A percentile compares a stretch with the other conserved stretches of the same genome.
Evolutionary conservation across 129 eudicot species (phyloP).

Genomic region (Arctium minus): DNA sequence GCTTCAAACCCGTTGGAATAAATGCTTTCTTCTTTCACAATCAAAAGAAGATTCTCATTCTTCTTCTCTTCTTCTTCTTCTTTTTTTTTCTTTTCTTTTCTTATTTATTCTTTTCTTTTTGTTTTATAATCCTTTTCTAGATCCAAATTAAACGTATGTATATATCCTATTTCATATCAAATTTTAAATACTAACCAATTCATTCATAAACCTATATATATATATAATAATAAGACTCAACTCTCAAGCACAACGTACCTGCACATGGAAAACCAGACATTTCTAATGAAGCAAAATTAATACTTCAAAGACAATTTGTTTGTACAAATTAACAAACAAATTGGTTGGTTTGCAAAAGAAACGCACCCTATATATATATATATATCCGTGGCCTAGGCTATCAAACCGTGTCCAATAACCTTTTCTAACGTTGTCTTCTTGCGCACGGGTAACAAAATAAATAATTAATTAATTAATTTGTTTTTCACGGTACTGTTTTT

Average conservation of each 20-base stretch:
- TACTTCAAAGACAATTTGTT: no score
- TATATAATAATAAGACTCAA: no score
- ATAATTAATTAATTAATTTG: no score
- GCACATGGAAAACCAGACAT: no score
- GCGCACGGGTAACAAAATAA: neutral
- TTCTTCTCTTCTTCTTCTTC: slow-evolving; percentile 1
- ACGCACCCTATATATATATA: no score
- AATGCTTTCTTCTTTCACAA: slow-evolving; percentile 82
- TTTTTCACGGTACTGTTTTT: neutral
- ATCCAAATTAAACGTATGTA: neutral
- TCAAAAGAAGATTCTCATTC: slow-evolving; percentile 75
- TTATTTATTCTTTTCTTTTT: neutral
- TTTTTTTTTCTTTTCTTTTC: neutral
- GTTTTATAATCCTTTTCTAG: slow-evolving; percentile 2
- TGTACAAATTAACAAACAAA: no score
- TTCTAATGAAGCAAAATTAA: no score
- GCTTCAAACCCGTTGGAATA: slow-evolving; percentile 48
- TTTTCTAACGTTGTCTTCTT: neutral
- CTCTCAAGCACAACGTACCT: no score
- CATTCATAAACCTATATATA: neutral
- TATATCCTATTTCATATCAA: neutral
- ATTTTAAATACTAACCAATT: neutral
- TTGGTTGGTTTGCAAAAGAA: no score
- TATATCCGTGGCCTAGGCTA: neutral
- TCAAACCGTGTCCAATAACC: neutral